phyloP scores from a whole-genome alignment of 139 green algal genomes.

The Haematococcus lacustris region DNA sequence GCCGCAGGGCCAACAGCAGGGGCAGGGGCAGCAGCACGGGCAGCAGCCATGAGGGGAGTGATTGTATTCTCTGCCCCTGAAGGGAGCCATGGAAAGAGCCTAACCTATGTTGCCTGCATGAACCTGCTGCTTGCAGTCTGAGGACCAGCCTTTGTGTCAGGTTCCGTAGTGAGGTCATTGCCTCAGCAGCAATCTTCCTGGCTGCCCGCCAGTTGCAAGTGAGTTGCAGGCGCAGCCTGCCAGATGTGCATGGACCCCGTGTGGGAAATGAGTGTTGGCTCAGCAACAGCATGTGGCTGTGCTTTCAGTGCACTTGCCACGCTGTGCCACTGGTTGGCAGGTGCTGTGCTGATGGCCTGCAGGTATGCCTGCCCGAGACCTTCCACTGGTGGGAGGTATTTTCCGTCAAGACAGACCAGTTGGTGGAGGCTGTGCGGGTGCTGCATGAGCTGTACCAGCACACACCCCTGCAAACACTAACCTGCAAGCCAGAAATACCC shows the following conservation, averaged over 20 bases:
- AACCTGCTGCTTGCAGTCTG: neutral
- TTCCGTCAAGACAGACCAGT: slow-evolving; percentile 42
- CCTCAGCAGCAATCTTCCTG: slow-evolving; percentile 47
- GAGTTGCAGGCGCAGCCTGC: neutral
- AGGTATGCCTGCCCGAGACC: slow-evolving; percentile 60
- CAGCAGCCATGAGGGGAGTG: neutral
- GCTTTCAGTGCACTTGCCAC: neutral
- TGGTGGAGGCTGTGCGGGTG: slow-evolving; percentile 51
- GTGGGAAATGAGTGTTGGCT: no score
- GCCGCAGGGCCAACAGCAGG: neutral
- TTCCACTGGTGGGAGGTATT: slow-evolving; percentile 80
- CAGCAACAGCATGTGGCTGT: neutral
- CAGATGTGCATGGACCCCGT: neutral
- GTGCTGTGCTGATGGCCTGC: slow-evolving; percentile 3
- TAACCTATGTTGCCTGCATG: slow-evolving; percentile 1
- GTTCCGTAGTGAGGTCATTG: slow-evolving; percentile 71
- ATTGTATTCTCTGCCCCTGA: neutral
- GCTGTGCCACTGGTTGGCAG: neutral
- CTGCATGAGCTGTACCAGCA: slow-evolving; percentile 53
- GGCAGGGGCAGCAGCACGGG: neutral
- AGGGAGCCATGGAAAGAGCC: neutral
- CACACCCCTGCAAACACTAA: slow-evolving; percentile 14
- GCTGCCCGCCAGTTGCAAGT: neutral
- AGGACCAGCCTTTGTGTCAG: slow-evolving; percentile 73
- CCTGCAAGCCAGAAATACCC: neutral